Evolutionary conservation across 352 stramenopile species (phyloP).

Genomic region (Peronospora farinosa): DNA sequence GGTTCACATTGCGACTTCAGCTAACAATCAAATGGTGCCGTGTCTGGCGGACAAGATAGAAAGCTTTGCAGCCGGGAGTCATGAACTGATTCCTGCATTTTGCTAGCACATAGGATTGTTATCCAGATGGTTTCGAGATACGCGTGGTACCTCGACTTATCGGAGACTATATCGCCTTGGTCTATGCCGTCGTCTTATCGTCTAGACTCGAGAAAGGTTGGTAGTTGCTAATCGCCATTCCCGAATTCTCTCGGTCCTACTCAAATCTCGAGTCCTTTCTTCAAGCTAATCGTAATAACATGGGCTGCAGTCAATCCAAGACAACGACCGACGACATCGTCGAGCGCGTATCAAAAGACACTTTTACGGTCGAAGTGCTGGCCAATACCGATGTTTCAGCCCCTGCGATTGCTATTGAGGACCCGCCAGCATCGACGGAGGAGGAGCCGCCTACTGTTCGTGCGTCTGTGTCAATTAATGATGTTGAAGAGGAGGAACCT

Average conservation of each 20-base stretch:
- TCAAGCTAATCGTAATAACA: constrained; percentile 9
- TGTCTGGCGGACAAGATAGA: background rate
- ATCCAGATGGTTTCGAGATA: constrained; percentile 20
- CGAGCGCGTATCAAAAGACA: constrained; percentile 19
- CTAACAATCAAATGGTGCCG: background rate
- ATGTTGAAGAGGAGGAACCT: constrained; percentile 15
- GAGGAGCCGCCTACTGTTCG: constrained; percentile 12
- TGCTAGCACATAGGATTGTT: background rate
- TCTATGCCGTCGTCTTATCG: background rate
- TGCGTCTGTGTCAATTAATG: constrained; percentile 9
- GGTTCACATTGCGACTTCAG: constrained; percentile 1
- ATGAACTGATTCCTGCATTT: constrained; percentile 11
- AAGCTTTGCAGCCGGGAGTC: constrained; percentile 14
- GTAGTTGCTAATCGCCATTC: constrained; percentile 14
- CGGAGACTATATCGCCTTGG: constrained; percentile 1
- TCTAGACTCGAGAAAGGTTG: constrained; percentile 5
- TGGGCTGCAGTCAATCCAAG: constrained; percentile 65
- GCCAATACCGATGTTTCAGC: constrained; percentile 1
- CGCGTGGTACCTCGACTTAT: constrained; percentile 12
- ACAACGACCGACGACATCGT: constrained; percentile 44
- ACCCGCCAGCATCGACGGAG: constrained; percentile 5
- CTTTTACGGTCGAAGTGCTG: constrained; percentile 10
- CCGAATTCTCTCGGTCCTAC: constrained; percentile 23
- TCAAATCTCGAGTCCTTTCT: constrained; percentile 10
- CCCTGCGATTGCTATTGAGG: constrained; percentile 6